Percentiles rank a stretch among this genome's conserved stretches.
Conservation (phyloP, 192 early-diverging fungal genomes). For the Coemansia sp. region DNA sequence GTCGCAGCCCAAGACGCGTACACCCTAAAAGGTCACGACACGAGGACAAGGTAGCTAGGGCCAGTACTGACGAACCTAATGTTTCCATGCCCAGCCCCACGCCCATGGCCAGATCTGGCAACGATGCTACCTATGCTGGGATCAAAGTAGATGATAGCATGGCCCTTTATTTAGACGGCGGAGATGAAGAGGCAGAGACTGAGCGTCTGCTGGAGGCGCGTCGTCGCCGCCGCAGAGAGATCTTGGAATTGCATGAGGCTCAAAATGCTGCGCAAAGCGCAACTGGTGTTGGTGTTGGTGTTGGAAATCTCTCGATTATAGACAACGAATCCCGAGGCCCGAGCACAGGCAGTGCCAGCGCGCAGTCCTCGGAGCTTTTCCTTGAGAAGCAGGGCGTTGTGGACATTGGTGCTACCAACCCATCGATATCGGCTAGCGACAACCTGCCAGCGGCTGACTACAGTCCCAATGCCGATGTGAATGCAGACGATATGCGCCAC, state of each 20-base stretch:
- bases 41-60: slow-evolving; percentile 6
- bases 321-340: neutral
- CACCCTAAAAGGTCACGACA: neutral
- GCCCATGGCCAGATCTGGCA: neutral
- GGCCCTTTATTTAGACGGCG: neutral
- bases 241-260: slow-evolving; percentile 71
- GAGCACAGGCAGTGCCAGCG: neutral
- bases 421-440: slow-evolving; percentile 11
- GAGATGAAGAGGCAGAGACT: slow-evolving; percentile 73
- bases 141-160: neutral
- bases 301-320: slow-evolving; percentile 4
- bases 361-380: slow-evolving; percentile 6
- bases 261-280: slow-evolving; percentile 41
- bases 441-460: slow-evolving; percentile 75
- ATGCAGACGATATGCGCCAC: slow-evolving; percentile 69
- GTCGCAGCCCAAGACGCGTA: neutral
- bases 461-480: slow-evolving; percentile 74
- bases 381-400: slow-evolving; percentile 36
- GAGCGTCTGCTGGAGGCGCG: slow-evolving; percentile 85
- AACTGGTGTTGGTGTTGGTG: slow-evolving; percentile 14
- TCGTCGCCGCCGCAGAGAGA: slow-evolving; percentile 72
- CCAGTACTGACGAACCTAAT: neutral
- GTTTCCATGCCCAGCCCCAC: neutral
- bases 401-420: slow-evolving; percentile 9
- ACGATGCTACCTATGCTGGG: neutral